Conservation (phyloP, 2,329 filamentous ascomycete species). For the Claviceps fusiformis region DNA sequence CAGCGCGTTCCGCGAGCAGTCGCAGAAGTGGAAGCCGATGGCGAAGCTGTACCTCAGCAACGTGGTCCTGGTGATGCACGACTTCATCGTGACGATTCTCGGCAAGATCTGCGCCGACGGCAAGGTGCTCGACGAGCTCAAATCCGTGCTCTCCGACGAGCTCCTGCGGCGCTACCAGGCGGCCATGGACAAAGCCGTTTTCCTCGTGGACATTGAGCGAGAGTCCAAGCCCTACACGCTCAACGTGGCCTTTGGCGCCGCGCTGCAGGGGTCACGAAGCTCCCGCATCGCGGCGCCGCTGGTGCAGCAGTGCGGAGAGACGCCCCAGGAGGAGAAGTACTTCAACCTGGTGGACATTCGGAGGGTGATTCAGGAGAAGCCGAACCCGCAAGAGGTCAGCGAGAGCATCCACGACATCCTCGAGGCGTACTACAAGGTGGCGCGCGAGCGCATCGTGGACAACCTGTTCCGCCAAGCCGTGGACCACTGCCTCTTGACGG, state of each 20-base stretch:
- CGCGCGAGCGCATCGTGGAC: slow-evolving; percentile 49
- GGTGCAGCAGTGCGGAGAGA: not conserved
- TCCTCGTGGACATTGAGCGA: slow-evolving; percentile 39
- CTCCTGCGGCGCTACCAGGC: slow-evolving; percentile 30
- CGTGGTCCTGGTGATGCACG: slow-evolving; percentile 36
- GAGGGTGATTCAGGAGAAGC: slow-evolving; percentile 11
- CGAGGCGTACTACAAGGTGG: slow-evolving; percentile 46
- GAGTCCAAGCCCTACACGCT: slow-evolving; percentile 31
- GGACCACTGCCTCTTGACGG: slow-evolving; percentile 2
- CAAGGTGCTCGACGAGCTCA: slow-evolving; percentile 27
- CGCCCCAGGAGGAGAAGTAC: not conserved
- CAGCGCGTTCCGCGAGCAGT: slow-evolving; percentile 37
- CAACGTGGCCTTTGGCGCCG: slow-evolving; percentile 38
- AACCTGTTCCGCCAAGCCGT: slow-evolving; percentile 41
- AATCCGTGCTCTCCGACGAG: slow-evolving; percentile 29
- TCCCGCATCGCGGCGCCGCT: not conserved
- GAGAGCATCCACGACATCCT: slow-evolving; percentile 48
- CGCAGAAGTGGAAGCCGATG: slow-evolving; percentile 37
- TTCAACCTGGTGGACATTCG: not conserved
- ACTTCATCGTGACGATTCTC: slow-evolving; percentile 34
- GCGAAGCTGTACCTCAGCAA: slow-evolving; percentile 35
- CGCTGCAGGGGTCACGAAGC: slow-evolving; percentile 15
- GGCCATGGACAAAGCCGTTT: slow-evolving; percentile 34
- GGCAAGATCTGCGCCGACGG: slow-evolving; percentile 28
- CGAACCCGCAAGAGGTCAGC: slow-evolving; percentile 20